Conservation (phyloP, 768 basidiomycete species). For the Lepiota subincarnata region DNA sequence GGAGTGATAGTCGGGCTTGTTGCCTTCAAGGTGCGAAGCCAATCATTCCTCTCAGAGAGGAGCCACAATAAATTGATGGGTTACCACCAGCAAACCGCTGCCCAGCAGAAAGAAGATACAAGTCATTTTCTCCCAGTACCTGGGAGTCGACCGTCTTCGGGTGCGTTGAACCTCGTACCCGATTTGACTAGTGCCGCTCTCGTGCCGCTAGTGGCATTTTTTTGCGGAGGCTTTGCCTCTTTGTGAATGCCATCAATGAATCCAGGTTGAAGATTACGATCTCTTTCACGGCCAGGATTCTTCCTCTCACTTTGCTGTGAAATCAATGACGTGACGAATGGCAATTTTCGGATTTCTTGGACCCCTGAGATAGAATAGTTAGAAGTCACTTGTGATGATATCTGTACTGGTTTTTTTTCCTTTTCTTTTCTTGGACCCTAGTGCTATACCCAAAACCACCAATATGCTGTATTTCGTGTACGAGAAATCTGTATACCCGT, state of each 20-base stretch:
- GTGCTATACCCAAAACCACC: too few species aligned
- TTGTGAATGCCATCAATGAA: neutral
- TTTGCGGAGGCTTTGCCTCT: neutral
- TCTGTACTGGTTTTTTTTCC: too few species aligned
- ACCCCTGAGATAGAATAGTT: too few species aligned
- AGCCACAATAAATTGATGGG: neutral
- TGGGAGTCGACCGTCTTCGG: conserved; percentile 35
- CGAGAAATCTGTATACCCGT: too few species aligned
- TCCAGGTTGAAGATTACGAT: neutral
- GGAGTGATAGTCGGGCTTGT: conserved; percentile 77
- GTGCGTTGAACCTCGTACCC: conserved; percentile 17
- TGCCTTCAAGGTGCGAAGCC: conserved; percentile 70
- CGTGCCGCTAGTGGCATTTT: neutral
- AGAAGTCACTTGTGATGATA: too few species aligned
- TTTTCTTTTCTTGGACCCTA: too few species aligned
- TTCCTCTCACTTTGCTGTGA: too few species aligned
- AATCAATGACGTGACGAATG: too few species aligned
- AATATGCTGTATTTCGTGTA: too few species aligned
- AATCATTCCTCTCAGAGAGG: conserved; percentile 30
- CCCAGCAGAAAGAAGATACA: conserved; percentile 25
- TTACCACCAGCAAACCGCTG: conserved; percentile 13
- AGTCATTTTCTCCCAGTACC: conserved; percentile 59
- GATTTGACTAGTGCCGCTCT: conserved; percentile 1
- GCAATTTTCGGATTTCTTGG: too few species aligned
- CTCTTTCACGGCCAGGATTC: neutral